Evolutionary conservation across 305 asterid species (phyloP).

Genomic region (Fraxinus floribunda): DNA sequence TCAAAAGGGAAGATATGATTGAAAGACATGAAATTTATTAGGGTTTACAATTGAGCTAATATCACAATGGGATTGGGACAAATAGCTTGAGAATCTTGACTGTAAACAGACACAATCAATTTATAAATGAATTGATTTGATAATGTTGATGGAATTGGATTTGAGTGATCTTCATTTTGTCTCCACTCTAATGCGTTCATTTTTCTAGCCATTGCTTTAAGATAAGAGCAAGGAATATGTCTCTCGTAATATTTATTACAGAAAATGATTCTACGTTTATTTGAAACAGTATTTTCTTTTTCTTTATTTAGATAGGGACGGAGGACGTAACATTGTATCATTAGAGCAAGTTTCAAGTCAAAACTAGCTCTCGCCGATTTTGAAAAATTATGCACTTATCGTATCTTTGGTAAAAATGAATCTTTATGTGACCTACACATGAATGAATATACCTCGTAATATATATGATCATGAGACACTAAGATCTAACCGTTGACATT

Average conservation of each 20-base stretch:
- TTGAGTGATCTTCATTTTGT: background rate
- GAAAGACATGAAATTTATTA: slow-evolving; percentile 2
- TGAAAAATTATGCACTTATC: no score
- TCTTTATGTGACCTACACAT: background rate
- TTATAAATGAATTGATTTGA: background rate
- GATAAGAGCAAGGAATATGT: background rate
- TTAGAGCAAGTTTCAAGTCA: background rate
- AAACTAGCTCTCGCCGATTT: background rate
- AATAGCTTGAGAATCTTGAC: slow-evolving; percentile 30
- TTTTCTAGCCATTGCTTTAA: background rate
- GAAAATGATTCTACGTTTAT: background rate
- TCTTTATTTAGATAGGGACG: background rate
- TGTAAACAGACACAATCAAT: background rate
- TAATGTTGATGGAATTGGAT: background rate
- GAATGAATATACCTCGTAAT: background rate
- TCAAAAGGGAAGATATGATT: slow-evolving; percentile 24
- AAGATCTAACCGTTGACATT: slow-evolving; percentile 44
- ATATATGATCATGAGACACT: slow-evolving; percentile 29
- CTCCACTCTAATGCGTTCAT: background rate
- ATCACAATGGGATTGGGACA: slow-evolving; percentile 21
- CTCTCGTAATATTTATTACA: background rate
- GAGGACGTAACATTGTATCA: background rate
- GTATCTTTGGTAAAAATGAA: background rate
- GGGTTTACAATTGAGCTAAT: slow-evolving; percentile 1
- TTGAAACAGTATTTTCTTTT: no score